Evolutionary conservation across 495 filamentous ascomycete genomes (phyloP).

Genomic region (Niebla homalea): DNA sequence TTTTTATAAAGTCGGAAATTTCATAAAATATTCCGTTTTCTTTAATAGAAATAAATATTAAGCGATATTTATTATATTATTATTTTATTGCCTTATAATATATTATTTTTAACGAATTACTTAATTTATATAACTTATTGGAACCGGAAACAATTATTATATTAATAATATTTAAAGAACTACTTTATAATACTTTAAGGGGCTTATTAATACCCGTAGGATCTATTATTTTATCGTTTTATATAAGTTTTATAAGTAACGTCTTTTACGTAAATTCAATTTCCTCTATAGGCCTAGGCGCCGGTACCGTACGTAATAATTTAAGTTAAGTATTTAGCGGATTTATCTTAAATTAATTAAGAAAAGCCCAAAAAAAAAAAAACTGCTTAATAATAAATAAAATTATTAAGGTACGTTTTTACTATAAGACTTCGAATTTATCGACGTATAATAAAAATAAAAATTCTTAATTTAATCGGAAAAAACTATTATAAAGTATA

Average conservation of each 20-base stretch:
- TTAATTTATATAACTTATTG: no score
- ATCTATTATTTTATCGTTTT: not conserved
- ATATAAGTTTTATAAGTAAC: not conserved
- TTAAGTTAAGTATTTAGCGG: slow-evolving; percentile 9
- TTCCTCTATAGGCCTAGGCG: not conserved
- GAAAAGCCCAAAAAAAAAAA: no score
- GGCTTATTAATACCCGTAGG: not conserved
- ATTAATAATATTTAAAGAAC: not conserved
- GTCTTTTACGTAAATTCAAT: not conserved
- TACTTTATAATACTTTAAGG: not conserved
- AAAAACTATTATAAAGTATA: slow-evolving; percentile 8
- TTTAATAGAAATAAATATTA: no score
- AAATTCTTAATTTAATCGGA: slow-evolving; percentile 11
- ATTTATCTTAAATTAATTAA: slow-evolving; percentile 8
- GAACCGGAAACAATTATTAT: not conserved
- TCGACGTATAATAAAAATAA: no score
- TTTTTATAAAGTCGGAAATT: not conserved
- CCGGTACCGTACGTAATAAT: slow-evolving; percentile 1
- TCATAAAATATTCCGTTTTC: slow-evolving; percentile 1
- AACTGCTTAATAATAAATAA: no score
- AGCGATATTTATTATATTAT: slow-evolving; percentile 7
- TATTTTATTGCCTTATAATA: slow-evolving; percentile 4
- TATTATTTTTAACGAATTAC: slow-evolving; percentile 9
- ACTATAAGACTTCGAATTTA: no score
- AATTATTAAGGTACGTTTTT: no score